These are phyloP conservation scores for Sordariomycetes sp. DNA, from an alignment of 2,329 filamentous ascomycete genomes.

Conservation along the genomic window DNA sequence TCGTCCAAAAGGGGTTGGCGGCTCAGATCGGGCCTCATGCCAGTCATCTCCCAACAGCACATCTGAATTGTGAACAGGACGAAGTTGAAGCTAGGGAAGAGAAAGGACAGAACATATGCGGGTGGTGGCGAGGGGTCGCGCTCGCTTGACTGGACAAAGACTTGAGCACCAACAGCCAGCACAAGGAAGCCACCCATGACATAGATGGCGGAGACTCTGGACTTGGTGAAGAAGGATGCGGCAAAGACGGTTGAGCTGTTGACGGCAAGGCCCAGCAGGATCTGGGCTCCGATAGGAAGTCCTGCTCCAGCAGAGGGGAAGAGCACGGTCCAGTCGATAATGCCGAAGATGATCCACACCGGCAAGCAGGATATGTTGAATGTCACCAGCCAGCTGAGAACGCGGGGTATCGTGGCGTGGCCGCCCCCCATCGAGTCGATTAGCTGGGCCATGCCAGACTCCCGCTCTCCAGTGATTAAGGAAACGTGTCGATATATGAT, in stretches of 20 bases:
- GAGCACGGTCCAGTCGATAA: slow-evolving; percentile 19
- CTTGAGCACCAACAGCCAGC: slow-evolving; percentile 12
- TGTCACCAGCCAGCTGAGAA: slow-evolving; percentile 15
- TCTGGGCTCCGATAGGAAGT: slow-evolving; percentile 31
- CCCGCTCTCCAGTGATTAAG: slow-evolving; percentile 18
- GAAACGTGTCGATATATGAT: slow-evolving; percentile 4
- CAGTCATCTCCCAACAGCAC: slow-evolving; percentile 10
- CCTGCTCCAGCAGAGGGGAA: slow-evolving; percentile 17
- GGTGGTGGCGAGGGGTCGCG: background rate
- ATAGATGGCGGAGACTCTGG: slow-evolving; percentile 19
- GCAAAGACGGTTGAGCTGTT: slow-evolving; percentile 56
- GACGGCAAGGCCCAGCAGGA: slow-evolving; percentile 39
- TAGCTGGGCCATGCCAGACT: slow-evolving; percentile 19
- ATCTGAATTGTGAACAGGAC: slow-evolving; percentile 14
- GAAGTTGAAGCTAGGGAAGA: slow-evolving; percentile 14
- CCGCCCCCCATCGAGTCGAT: slow-evolving; percentile 19
- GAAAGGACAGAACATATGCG: slow-evolving; percentile 8
- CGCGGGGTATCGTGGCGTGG: slow-evolving; percentile 10
- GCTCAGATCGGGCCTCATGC: slow-evolving; percentile 4
- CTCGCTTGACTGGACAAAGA: background rate
- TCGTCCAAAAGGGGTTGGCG: background rate
- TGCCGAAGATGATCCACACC: slow-evolving; percentile 28
- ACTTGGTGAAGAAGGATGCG: slow-evolving; percentile 25
- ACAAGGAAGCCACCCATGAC: slow-evolving; percentile 17
- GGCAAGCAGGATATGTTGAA: slow-evolving; percentile 20